phyloP scores from a whole-genome alignment of 257 asterid genomes.

The Solanum sitiens region DNA sequence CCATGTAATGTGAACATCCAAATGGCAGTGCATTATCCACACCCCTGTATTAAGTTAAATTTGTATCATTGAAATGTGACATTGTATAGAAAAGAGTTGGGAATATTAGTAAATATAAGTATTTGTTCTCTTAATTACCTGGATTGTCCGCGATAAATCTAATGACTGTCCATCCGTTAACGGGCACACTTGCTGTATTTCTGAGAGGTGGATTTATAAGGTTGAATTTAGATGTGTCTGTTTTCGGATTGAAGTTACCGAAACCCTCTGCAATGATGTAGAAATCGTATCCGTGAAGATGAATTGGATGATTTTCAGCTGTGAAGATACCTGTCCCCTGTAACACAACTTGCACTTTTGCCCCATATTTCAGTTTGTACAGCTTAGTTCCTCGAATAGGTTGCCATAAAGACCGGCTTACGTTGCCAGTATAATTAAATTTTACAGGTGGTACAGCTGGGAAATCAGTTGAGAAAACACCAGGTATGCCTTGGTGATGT shows the following conservation, averaged over 20 bases:
- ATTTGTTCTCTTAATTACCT: conserved; percentile 25
- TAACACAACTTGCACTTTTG: conserved; percentile 60
- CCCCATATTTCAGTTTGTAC: conserved; percentile 60
- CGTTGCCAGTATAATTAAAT: conserved; percentile 75
- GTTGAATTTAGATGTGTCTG: conserved; percentile 56
- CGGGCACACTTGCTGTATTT: conserved; percentile 79
- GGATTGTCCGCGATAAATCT: conserved; percentile 93
- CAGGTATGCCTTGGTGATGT: conserved; percentile 60
- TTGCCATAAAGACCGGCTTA: conserved; percentile 73
- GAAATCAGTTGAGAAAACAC: conserved; percentile 73
- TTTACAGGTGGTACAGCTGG: conserved; percentile 53
- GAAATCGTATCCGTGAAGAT: conserved; percentile 88
- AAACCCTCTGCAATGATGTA: conserved; percentile 80
- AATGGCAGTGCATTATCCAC: conserved; percentile 87
- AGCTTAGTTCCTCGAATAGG: conserved; percentile 51
- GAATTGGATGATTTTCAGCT: conserved; percentile 86
- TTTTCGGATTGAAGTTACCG: conserved; percentile 56
- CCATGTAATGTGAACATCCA: conserved; percentile 80
- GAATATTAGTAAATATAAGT: background rate
- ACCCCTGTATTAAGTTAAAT: conserved; percentile 35
- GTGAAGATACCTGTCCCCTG: conserved; percentile 83
- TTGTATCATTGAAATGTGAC: background rate
- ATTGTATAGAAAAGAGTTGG: background rate
- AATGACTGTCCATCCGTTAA: conserved; percentile 85
- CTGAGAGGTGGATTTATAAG: conserved; percentile 75